Evolutionary conservation across 345 rosid genomes (phyloP), one percentile per base, ranked within the genome.

Genomic region (Anacardium occidentale): DNA sequence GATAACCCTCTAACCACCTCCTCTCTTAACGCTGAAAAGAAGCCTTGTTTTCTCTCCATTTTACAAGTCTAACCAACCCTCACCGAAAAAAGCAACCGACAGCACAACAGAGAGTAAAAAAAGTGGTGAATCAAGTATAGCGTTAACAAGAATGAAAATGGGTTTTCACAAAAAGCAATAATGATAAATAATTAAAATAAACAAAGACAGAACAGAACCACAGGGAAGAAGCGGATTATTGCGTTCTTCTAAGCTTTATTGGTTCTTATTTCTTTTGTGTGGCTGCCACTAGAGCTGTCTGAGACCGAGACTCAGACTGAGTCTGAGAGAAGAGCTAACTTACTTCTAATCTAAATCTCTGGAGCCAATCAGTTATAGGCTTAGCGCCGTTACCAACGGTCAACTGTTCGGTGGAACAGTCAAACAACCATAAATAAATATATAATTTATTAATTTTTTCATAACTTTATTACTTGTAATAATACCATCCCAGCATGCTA

Each of bases 31-130:
- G 88, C 83, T 29, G 96, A 88, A 79, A 92, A 92, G 64, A 92
- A 86, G 7, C 92, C 87, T 74, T 87, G 96, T 37, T 90, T 90
- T 72, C 85, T 87, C 89, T 92, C 95, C 97, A 92, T 90, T 65
- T 61, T 24, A 15, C 47, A 7, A 17, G 20, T 62, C 62, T 15
- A 25, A 48, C 61, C 58, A n/a, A n/a, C 66, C 45, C 25, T 15
- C 29, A 1, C 7, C n/a, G 32, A 29, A 29, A 29, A 29, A 29
- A 29, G 54, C 52, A 51, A 63, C 47, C 4, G 58, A 20, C 32
- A 32, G 9, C 53, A 55, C 40, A 14, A 5, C 66, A 61, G 66
- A n/a, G 32, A 29, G 32, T 29, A 3, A 29, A 29, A 29, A 29
- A 29, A 29, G 32, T 29, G 42, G 10, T 15, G 26, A 2, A 64